phyloP scores from a whole-genome alignment of 768 basidiomycete genomes.

The Mycena latifolia region DNA sequence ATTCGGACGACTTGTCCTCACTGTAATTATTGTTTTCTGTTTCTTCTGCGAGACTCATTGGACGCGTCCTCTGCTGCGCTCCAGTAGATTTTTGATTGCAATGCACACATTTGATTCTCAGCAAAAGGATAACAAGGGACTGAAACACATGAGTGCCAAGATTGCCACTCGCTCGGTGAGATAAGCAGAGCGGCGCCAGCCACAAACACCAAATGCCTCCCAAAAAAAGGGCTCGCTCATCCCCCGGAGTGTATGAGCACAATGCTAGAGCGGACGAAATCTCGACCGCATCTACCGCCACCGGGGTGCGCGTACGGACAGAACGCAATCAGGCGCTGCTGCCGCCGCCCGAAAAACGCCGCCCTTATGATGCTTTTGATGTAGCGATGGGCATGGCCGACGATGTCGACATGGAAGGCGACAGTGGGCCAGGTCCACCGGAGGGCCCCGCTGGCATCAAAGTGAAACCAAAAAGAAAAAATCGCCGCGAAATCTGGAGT shows the following conservation, averaged over 20 bases:
- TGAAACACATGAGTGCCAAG: no score
- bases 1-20: no score
- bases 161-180: no score
- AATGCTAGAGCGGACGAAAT: background rate
- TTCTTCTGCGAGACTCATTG: no score
- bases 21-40: no score
- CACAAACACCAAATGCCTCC: background rate
- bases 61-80: no score
- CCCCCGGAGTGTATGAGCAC: conserved; percentile 9
- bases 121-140: no score
- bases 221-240: background rate
- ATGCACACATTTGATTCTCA: no score
- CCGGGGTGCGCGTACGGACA: background rate
- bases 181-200: no score
- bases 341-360: conserved; percentile 4
- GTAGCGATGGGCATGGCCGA: conserved; percentile 6
- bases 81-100: no score
- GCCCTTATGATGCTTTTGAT: background rate
- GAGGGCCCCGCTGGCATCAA: conserved; percentile 6
- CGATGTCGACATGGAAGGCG: background rate
- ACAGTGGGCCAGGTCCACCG: background rate
- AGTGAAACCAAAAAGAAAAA: conserved; percentile 3
- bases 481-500: background rate
- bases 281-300: background rate
- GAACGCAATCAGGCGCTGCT: background rate